Evolutionary conservation across 257 asterid species (phyloP), one percentile per base, ranked within the genome.

Genomic region (Primulina tabacum): DNA sequence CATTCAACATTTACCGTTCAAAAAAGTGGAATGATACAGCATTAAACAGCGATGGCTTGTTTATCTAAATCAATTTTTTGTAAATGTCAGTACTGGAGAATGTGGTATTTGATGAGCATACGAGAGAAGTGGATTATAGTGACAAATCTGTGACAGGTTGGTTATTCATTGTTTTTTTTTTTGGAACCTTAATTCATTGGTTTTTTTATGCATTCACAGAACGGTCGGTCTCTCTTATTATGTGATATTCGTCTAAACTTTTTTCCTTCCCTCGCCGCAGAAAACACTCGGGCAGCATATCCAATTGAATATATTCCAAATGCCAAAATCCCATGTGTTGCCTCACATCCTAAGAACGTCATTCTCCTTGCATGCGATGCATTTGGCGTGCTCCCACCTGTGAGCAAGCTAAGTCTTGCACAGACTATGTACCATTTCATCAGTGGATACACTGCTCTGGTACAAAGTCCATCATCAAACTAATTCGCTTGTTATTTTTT

Each of bases 391-490:
- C 97, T 94, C 38, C 99, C 99, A 7, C 99, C 99, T 3, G 97
- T 94, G 75, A 91, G 99, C 97, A 94, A 89, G 88, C 77, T 94
- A 63, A 88, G 33, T 78, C 80, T 94, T 67, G 93, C 97, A 2
- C 99, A 89, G 78, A 89, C 97, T 6, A 94, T 91, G 99, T 94
- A 94, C 75, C 99, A 94, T 79, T 94, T 94, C 84, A 94, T 94
- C 81, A 94, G 99, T 73, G 98, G 99, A 72, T 94, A 94, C 95
- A 94, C 99, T 60, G 99, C 99, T 60, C 78, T 94, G 96, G 97
- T 94, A 78, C 16, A 71, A 29, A 52, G 11, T 55, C 3, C 24
- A 18, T 38, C 21, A 12, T 57, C 1, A 3, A 53, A 14, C 10
- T 0, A n/a, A n/a, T 12, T 38, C 3, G 32, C 29, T 43, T 14